Conservation (phyloP, 768 basidiomycete species). For the Rhizopogon salebrosus region DNA sequence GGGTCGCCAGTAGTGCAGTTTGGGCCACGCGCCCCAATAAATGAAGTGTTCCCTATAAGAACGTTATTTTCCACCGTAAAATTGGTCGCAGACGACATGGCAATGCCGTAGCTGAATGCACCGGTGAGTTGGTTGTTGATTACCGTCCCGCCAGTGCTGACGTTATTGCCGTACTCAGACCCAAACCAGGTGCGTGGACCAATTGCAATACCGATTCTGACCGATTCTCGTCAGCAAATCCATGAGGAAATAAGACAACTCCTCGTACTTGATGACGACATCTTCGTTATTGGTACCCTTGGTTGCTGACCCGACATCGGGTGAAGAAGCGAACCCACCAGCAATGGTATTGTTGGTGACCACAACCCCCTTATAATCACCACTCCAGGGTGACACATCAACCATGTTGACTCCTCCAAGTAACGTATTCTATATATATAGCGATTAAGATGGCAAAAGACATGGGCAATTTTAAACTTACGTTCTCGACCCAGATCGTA, state of each 20-base stretch:
- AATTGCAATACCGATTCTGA: constrained; percentile 74
- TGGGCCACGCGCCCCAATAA: constrained; percentile 64
- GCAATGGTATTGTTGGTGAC: constrained; percentile 63
- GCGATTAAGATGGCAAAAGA: not conserved
- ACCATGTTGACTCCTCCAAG: constrained; percentile 80
- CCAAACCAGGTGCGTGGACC: constrained; percentile 79
- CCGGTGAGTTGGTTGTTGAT: constrained; percentile 54
- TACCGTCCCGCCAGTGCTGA: constrained; percentile 50
- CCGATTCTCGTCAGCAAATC: constrained; percentile 4
- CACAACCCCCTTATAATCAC: constrained; percentile 58
- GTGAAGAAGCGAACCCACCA: constrained; percentile 61
- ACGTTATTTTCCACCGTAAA: constrained; percentile 63
- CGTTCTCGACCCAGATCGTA: constrained; percentile 67
- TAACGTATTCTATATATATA: constrained; percentile 47
- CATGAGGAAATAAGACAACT: not conserved
- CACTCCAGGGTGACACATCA: constrained; percentile 62
- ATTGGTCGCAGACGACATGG: constrained; percentile 54
- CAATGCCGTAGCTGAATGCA: constrained; percentile 73
- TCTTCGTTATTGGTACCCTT: constrained; percentile 54
- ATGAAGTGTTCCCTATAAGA: constrained; percentile 65
- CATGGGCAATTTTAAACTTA: constrained; percentile 27
- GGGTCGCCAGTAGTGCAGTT: constrained; percentile 51
- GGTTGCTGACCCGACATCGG: constrained; percentile 31
- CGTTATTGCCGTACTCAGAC: constrained; percentile 46
- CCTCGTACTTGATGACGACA: constrained; percentile 65